These are phyloP conservation scores for Angomonas ambiguus DNA, from an alignment of 208 protist species.

Conservation along the genomic window DNA sequence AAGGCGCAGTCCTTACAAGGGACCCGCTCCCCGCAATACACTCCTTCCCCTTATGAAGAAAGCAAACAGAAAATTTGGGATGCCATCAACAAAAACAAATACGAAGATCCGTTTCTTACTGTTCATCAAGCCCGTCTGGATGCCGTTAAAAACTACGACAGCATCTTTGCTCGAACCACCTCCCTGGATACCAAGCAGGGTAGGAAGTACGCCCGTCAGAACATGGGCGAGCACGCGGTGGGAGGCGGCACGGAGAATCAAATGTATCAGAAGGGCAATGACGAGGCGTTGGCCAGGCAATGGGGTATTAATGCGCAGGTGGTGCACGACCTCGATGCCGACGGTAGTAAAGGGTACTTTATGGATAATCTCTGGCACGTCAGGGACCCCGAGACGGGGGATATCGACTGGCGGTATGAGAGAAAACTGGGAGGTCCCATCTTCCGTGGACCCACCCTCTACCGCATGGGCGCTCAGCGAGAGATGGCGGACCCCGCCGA, in stretches of 20 bases:
- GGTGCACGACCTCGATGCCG: constrained; percentile 71
- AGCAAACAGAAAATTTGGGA: constrained; percentile 51
- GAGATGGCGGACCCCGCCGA: constrained; percentile 49
- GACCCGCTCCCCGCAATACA: not conserved
- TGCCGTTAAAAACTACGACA: constrained; percentile 61
- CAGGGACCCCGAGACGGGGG: constrained; percentile 65
- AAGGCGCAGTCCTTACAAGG: not conserved
- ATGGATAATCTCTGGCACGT: constrained; percentile 60
- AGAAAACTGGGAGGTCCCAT: constrained; percentile 61
- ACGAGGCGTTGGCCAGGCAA: constrained; percentile 24
- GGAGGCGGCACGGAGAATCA: constrained; percentile 69
- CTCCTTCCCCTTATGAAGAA: not conserved
- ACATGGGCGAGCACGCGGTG: constrained; percentile 54
- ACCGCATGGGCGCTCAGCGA: constrained; percentile 54
- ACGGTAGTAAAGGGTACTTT: constrained; percentile 77
- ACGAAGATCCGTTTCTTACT: constrained; percentile 68
- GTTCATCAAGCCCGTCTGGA: constrained; percentile 87
- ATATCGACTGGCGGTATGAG: constrained; percentile 88
- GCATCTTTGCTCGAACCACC: constrained; percentile 48
- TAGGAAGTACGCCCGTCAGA: constrained; percentile 58
- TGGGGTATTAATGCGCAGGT: constrained; percentile 51
- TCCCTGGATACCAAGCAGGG: constrained; percentile 55
- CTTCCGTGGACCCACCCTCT: constrained; percentile 72
- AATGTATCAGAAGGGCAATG: constrained; percentile 27
- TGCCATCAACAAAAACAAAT: constrained; percentile 51